Percentiles rank a stretch among this genome's conserved stretches.
Evolutionary conservation across 257 asterid species (phyloP).

Genomic region (Penstemon davidsonii): DNA sequence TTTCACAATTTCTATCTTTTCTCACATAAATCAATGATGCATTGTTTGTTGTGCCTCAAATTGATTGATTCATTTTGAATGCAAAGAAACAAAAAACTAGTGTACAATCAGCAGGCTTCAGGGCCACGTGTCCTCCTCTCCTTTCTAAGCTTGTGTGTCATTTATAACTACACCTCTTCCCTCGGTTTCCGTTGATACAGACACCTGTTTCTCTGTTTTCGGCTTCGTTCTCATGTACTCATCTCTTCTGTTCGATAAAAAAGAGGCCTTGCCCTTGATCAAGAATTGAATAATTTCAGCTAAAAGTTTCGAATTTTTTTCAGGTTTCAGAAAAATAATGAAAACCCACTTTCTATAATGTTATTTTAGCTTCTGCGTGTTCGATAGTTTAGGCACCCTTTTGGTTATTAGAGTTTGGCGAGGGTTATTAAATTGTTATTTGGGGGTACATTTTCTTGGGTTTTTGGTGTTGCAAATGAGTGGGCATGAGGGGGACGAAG

Average conservation of each 20-base stretch:
- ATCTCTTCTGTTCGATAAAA: conserved; percentile 25
- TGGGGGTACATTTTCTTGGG: conserved; percentile 22
- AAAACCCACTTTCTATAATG: conserved; percentile 1
- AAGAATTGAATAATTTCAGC: conserved; percentile 26
- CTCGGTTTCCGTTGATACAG: conserved; percentile 38
- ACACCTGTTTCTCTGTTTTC: conserved; percentile 37
- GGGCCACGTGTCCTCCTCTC: conserved; percentile 57
- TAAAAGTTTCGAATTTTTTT: conserved; percentile 24
- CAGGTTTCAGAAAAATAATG: conserved; percentile 15
- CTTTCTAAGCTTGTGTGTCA: conserved; percentile 33
- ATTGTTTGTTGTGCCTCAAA: conserved; percentile 27
- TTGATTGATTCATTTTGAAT: conserved; percentile 9
- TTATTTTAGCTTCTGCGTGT: conserved; percentile 19
- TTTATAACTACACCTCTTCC: conserved; percentile 36
- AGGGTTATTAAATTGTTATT: not conserved
- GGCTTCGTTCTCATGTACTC: conserved; percentile 15
- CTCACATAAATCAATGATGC: conserved; percentile 22
- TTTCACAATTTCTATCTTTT: not conserved
- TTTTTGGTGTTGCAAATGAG: conserved; percentile 53
- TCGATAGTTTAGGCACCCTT: conserved; percentile 23
- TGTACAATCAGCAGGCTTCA: not conserved
- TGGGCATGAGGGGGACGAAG: conserved; percentile 53
- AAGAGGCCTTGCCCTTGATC: conserved; percentile 28
- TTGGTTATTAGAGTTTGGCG: conserved; percentile 23
- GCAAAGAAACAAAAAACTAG: not conserved